Evolutionary conservation across 257 asterid genomes (phyloP).

Genomic region (Solanum infundibuliforme): DNA sequence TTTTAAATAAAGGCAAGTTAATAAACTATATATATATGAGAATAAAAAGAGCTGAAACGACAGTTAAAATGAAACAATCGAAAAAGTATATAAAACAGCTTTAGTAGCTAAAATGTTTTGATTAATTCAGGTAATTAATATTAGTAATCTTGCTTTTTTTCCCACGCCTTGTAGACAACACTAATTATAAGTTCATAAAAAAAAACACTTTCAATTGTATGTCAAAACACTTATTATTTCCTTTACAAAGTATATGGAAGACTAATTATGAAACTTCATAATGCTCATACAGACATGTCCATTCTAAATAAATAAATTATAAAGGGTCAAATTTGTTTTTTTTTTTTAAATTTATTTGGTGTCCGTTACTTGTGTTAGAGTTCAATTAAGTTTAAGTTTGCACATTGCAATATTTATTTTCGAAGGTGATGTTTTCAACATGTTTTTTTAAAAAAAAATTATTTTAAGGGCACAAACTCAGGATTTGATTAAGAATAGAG

Average conservation of each 20-base stretch:
- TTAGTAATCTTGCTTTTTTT: neutral
- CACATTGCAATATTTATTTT: fast-evolving
- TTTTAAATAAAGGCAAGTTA: too few relatives aligned
- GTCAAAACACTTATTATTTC: neutral
- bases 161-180: neutral
- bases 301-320: neutral
- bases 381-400: neutral
- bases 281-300: neutral
- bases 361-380: fast-evolving
- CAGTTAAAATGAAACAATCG: fast-evolving
- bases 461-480: neutral
- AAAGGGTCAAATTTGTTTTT: neutral
- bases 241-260: neutral
- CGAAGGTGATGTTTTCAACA: fast-evolving
- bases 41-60: neutral
- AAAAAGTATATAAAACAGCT: neutral
- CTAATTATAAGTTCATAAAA: neutral
- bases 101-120: neutral
- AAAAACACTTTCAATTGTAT: neutral
- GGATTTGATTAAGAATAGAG: fast-evolving
- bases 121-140: neutral
- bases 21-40: too few relatives aligned
- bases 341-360: neutral
- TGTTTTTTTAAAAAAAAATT: too few relatives aligned
- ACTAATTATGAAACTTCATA: neutral